Base-by-base conservation (phyloP, 345 rosid species). In the Firmiana major region DNA sequence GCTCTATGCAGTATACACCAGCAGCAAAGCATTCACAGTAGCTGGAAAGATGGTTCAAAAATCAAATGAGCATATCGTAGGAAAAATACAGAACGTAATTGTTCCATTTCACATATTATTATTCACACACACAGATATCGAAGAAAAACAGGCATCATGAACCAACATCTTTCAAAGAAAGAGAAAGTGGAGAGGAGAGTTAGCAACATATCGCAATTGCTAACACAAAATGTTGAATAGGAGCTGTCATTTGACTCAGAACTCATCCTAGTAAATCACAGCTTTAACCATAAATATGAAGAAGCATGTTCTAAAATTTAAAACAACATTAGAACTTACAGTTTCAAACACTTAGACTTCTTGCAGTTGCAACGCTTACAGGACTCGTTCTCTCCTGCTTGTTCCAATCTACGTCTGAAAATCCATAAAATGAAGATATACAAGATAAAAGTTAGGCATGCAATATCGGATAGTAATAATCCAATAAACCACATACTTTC, bases 21-120 rank as follows among this genome's bases (percentile, higher is more conserved):
- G 99, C 97, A 85, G 98, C 99, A 88, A 96, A 96, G 75, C 99
- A 96, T 86, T 96, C 99, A 71, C 99, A 96, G 81, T 96, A 96
- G 81, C 99, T 96, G 93, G 86, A 82, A 76, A 11, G 73, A 13
- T 66, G 22, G 55, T 55, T 49, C 21, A 46, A 24, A 45, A 53
- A 16, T 46, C 3, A 57, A 74, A 48, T 11, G 48, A 78, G 74
- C 19, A 17, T 43, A 68, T 9, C 49, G 26, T 49, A 48, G 43
- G 74, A 62, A 70, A 34, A 48, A 68, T 48, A 13, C n/a, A 57
- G 19, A 28, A 46, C 3, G 31, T 7, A 8, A 1, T 2, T 17
- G 63, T 31, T 49, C n/a, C 36, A 7, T 54, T 57, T n/a, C 64
- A 26, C 17, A 36, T 10, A 34, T 53, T 43, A 34, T 5, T 26